A percentile compares a stretch with the other conserved stretches of the same genome.
Conservation (phyloP, 192 early-diverging fungal species). For the Funneliformis geosporum region DNA sequence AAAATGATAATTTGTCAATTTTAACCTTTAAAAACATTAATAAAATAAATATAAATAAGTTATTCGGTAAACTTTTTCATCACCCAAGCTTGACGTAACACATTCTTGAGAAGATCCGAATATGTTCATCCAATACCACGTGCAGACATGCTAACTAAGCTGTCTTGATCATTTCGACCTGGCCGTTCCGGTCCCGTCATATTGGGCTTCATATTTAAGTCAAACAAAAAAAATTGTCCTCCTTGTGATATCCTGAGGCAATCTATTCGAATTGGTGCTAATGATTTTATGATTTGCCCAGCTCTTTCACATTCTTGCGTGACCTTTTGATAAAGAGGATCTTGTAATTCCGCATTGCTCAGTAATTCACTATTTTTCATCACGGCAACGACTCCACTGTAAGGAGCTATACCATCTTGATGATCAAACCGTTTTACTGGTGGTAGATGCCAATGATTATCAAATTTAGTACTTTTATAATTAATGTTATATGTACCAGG, state of each 20-base stretch:
- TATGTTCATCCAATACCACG: no score
- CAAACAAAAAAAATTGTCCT: neutral
- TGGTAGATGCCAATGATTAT: neutral
- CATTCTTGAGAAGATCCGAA: neutral
- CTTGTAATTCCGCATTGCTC: no score
- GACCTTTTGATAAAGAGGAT: neutral
- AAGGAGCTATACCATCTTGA: neutral
- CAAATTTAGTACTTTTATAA: neutral
- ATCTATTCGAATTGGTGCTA: neutral
- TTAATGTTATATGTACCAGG: neutral
- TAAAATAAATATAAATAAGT: no score
- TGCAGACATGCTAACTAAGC: no score
- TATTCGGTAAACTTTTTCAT: no score
- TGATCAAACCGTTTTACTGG: neutral
- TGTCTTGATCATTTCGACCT: no score
- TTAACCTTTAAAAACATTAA: no score
- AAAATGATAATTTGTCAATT: no score
- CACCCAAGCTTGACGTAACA: neutral
- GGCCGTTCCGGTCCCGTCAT: no score
- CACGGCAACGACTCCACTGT: neutral
- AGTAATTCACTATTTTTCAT: neutral
- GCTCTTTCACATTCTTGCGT: neutral
- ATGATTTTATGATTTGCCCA: neutral
- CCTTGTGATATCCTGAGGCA: neutral
- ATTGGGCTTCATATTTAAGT: no score